Conservation (phyloP, 2,329 filamentous ascomycete species). For the Colletotrichum sp. region DNA sequence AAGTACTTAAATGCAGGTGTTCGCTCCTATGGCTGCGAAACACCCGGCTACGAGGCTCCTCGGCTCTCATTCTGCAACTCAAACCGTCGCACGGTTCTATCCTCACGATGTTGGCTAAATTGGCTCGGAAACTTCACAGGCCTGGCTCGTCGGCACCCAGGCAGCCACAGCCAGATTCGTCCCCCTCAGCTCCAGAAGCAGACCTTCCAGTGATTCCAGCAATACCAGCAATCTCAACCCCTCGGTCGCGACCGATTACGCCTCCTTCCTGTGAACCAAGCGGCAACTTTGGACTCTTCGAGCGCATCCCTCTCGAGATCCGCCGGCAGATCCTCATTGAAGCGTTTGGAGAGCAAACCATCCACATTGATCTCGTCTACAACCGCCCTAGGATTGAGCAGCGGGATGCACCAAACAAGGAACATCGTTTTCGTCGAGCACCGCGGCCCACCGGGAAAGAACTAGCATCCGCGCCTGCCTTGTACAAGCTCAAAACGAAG, state of each 20-base stretch:
- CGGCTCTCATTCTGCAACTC: background rate
- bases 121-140: background rate
- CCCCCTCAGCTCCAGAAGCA: background rate
- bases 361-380: conserved; percentile 30
- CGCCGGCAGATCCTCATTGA: conserved; percentile 33
- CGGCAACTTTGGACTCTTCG: background rate
- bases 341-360: conserved; percentile 25
- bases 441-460: background rate
- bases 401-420: conserved; percentile 3
- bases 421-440: background rate
- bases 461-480: background rate
- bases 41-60: background rate
- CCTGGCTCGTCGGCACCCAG: background rate
- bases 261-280: background rate
- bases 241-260: background rate
- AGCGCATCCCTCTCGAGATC: conserved; percentile 35
- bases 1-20: background rate
- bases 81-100: background rate
- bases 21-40: background rate
- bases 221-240: background rate
- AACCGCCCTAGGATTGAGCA: background rate
- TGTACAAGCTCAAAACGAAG: background rate
- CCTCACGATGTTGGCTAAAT: background rate
- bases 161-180: background rate
- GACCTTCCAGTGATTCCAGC: background rate